Evolutionary conservation across 2,329 filamentous ascomycete species (phyloP), one percentile per base, ranked within the genome.

Genomic region (Claviceps quebecensis): DNA sequence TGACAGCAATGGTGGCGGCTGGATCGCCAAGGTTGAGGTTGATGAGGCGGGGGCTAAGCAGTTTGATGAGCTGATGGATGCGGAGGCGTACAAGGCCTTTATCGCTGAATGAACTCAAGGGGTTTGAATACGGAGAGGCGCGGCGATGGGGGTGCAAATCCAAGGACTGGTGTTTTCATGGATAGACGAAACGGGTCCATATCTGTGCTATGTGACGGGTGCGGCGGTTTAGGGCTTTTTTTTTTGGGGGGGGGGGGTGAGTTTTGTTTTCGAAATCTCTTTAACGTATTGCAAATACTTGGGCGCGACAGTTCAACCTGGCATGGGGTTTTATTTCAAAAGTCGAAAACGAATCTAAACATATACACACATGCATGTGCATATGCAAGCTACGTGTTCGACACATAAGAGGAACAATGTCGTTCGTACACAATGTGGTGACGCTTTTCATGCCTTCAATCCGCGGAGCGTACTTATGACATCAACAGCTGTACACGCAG

Each of bases 11-110:
- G 82, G 76, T 57, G 87, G 91, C 52, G 91, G 87, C 56, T 98
- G 93, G 93, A 85, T 98, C 65, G 89, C 85, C 52, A 91, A 87
- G 79, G 81, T 97, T 56, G 76, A 86, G 69, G 75, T 97, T 47
- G 75, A 72, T 56, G 85, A 88, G 65, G 66, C 72, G 56, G 77
- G 76, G 50, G 68, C 74, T 55, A 74, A 78, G 65, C 84, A 93
- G 69, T 66, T 89, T 58, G 85, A 94, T 56, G 69, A 65, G 11
- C 73, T 96, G 64, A 87, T 97, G 86, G 83, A 82, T 63, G 75
- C 73, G 55, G 79, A 83, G 61, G 82, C 79, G 57, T 97, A 98
- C 72, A 83, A 83, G 71, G 74, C 74, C 40, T 90, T 90, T 65
- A 86, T 81, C 23, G 48, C 54, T 1, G 55, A 59, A 34, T 34